Conservation (phyloP, 768 basidiomycete species). For the Trichaptum fuscoviolaceum region DNA sequence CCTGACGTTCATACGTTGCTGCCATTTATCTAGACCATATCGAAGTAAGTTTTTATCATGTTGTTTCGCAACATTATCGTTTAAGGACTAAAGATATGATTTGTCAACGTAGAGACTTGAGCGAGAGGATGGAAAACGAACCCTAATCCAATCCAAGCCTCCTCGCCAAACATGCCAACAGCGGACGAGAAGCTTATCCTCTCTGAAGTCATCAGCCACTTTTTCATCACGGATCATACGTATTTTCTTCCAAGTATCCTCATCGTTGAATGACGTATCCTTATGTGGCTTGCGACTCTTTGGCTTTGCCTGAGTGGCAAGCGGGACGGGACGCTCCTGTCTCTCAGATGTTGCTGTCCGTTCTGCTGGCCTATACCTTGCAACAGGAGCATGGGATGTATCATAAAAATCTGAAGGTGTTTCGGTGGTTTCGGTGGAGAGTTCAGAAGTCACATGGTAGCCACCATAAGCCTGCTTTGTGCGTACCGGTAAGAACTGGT, state of each 20-base stretch:
- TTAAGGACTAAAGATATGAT: slow-evolving; percentile 49
- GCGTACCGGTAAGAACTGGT: background rate
- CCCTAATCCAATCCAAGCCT: slow-evolving; percentile 67
- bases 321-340: slow-evolving; percentile 6
- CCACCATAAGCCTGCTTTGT: background rate
- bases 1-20: slow-evolving; percentile 31
- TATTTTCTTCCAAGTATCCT: slow-evolving; percentile 76
- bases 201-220: slow-evolving; percentile 64
- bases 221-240: slow-evolving; percentile 64
- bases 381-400: slow-evolving; percentile 1
- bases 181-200: slow-evolving; percentile 56
- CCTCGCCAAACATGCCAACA: slow-evolving; percentile 76
- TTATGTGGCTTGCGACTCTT: slow-evolving; percentile 31
- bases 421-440: background rate
- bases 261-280: slow-evolving; percentile 54
- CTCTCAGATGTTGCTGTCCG: slow-evolving; percentile 2
- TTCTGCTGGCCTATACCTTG: background rate
- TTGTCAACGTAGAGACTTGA: background rate
- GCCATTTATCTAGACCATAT: slow-evolving; percentile 58
- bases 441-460: background rate
- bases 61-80: slow-evolving; percentile 62
- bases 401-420: background rate
- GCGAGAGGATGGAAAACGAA: slow-evolving; percentile 32
- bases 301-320: background rate
- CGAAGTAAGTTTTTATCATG: slow-evolving; percentile 62